Conservation (phyloP, 1,284 basidiomycete species). For the Sphagnurus paluster region DNA sequence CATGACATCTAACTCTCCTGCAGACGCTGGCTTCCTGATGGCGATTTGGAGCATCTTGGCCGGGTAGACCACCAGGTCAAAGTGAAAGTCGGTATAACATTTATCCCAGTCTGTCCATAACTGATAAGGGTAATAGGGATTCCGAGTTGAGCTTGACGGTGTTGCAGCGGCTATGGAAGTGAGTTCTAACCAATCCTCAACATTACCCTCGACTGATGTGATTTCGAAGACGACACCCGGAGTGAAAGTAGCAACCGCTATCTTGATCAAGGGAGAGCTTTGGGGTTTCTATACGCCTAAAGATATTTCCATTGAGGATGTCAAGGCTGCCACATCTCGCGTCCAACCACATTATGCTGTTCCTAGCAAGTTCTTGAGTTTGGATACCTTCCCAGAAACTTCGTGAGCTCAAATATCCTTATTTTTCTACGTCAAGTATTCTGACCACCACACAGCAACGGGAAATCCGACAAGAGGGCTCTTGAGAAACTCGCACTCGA, state of each 20-base stretch:
- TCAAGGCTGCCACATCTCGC: constrained; percentile 43
- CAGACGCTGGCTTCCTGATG: constrained; percentile 49
- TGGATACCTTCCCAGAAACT: constrained; percentile 53
- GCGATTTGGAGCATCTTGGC: constrained; percentile 54
- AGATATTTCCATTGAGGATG: constrained; percentile 36
- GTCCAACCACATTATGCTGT: constrained; percentile 64
- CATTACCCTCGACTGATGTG: not conserved
- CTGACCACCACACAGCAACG: constrained; percentile 33
- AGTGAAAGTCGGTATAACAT: no score
- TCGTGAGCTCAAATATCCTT: no score
- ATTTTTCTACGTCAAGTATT: constrained; percentile 28
- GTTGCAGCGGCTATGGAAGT: constrained; percentile 61
- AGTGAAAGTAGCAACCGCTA: constrained; percentile 48
- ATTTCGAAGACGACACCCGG: constrained; percentile 37
- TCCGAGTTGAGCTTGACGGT: constrained; percentile 63
- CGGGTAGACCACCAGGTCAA: constrained; percentile 62
- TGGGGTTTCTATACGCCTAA: constrained; percentile 56
- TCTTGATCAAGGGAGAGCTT: constrained; percentile 50
- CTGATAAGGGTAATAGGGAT: constrained; percentile 37
- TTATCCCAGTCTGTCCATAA: no score
- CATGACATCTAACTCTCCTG: not conserved
- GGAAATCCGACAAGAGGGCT: no score
- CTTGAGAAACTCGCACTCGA: no score
- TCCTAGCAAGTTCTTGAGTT: constrained; percentile 43
- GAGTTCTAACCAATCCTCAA: not conserved